phyloP scores from a whole-genome alignment of 1,139 yeast genomes.

The Debaryomyces psychrophilus region DNA sequence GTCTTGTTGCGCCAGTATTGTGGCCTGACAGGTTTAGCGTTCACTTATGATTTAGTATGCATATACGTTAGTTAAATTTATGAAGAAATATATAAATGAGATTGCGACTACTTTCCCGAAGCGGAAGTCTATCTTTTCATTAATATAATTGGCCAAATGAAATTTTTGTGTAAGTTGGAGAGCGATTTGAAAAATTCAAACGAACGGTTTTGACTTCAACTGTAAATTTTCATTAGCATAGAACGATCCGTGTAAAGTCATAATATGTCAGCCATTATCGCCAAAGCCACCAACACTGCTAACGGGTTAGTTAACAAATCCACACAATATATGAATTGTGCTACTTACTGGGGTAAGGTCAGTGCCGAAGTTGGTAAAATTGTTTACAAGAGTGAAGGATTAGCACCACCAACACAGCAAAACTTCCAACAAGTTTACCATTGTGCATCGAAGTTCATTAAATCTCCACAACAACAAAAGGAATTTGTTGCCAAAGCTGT shows the following conservation, averaged over 20 bases:
- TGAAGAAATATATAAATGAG: neutral
- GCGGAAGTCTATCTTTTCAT: constrained; percentile 10
- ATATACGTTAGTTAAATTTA: constrained; percentile 1
- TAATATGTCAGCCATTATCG: constrained; percentile 52
- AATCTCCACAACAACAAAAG: constrained; percentile 50
- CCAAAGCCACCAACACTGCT: constrained; percentile 50
- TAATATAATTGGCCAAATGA: constrained; percentile 14
- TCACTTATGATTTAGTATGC: constrained; percentile 21
- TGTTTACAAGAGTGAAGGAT: constrained; percentile 87
- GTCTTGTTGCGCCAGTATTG: constrained; percentile 83
- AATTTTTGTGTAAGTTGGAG: constrained; percentile 12
- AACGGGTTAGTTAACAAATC: constrained; percentile 42
- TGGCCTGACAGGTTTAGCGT: constrained; percentile 84
- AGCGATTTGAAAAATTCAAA: constrained; percentile 11
- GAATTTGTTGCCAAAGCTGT: constrained; percentile 46
- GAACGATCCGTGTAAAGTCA: constrained; percentile 4
- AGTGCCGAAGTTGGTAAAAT: constrained; percentile 85
- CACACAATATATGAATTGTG: constrained; percentile 46
- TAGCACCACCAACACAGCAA: constrained; percentile 84
- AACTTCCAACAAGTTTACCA: constrained; percentile 82
- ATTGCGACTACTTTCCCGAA: constrained; percentile 10
- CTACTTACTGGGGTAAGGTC: constrained; percentile 90
- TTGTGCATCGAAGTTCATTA: constrained; percentile 40
- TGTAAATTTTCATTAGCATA: constrained; percentile 1
- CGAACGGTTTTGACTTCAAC: constrained; percentile 1